Conservation (phyloP, 768 basidiomycete species). For the Podaxis rugospora region DNA sequence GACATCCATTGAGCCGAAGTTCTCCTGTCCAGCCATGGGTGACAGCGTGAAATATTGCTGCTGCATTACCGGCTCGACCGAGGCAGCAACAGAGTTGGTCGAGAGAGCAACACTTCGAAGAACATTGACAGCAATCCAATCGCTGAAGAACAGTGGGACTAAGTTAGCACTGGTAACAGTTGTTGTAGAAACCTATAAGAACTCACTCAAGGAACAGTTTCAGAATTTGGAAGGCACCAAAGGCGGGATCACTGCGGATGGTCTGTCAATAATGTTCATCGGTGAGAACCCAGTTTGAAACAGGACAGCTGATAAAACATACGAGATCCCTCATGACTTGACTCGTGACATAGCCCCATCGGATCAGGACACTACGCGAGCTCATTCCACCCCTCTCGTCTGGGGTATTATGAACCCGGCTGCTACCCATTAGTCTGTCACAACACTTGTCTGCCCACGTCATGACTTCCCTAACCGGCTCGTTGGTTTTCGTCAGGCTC, state of each 20-base stretch:
- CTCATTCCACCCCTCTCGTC: slow-evolving; percentile 82
- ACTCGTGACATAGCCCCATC: slow-evolving; percentile 91
- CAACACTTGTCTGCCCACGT: slow-evolving; percentile 90
- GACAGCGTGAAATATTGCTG: slow-evolving; percentile 84
- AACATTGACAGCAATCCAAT: slow-evolving; percentile 91
- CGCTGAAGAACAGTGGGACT: slow-evolving; percentile 37
- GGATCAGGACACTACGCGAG: slow-evolving; percentile 81
- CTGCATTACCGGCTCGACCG: slow-evolving; percentile 89
- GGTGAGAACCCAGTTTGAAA: slow-evolving; percentile 8
- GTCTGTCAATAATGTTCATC: slow-evolving; percentile 45
- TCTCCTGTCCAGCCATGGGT: slow-evolving; percentile 87
- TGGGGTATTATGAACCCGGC: slow-evolving; percentile 44
- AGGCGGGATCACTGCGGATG: slow-evolving; percentile 88
- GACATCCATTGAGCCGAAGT: slow-evolving; percentile 61
- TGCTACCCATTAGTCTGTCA: slow-evolving; percentile 74
- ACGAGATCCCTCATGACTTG: slow-evolving; percentile 92
- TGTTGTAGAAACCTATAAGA: neutral
- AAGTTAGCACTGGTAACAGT: slow-evolving; percentile 5
- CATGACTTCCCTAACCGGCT: slow-evolving; percentile 86
- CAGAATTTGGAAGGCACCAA: slow-evolving; percentile 89
- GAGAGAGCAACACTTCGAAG: slow-evolving; percentile 83
- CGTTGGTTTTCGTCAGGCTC: slow-evolving; percentile 60
- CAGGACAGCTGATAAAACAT: slow-evolving; percentile 23
- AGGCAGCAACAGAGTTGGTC: slow-evolving; percentile 88
- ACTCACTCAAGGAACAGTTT: slow-evolving; percentile 88